phyloP scores from a whole-genome alignment of 495 filamentous ascomycete species.

The Bryoglossum gracile region DNA sequence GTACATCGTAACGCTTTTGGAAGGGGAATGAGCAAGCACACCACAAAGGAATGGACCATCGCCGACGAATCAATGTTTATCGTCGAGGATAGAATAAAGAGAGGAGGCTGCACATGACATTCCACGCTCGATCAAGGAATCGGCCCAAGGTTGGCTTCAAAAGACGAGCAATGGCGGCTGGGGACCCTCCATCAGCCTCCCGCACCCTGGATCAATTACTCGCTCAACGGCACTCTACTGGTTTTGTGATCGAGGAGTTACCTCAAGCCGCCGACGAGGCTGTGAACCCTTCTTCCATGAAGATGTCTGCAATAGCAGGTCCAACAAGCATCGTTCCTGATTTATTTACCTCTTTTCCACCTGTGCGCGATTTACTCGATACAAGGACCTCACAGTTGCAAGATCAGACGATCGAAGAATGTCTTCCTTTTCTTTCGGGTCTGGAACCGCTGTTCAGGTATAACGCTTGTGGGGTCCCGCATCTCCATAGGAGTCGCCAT shows the following conservation, averaged over 20 bases:
- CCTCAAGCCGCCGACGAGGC: not conserved
- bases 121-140: slow-evolving; percentile 21
- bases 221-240: slow-evolving; percentile 1
- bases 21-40: no score
- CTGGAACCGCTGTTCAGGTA: slow-evolving; percentile 29
- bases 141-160: slow-evolving; percentile 21
- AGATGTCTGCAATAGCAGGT: slow-evolving; percentile 24
- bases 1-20: no score
- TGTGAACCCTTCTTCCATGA: not conserved
- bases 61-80: not conserved
- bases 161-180: slow-evolving; percentile 14
- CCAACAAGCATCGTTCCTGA: slow-evolving; percentile 45
- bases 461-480: slow-evolving; percentile 66
- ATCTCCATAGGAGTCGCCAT: slow-evolving; percentile 63
- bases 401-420: slow-evolving; percentile 55
- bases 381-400: slow-evolving; percentile 66
- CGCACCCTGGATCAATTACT: not conserved
- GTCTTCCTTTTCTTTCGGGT: slow-evolving; percentile 59
- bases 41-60: no score
- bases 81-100: not conserved
- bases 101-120: slow-evolving; percentile 21
- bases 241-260: slow-evolving; percentile 14
- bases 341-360: slow-evolving; percentile 55
- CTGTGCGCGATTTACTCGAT: slow-evolving; percentile 57
- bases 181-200: not conserved